Conservation (phyloP, 129 eudicot species). For the Apium graveolens region DNA sequence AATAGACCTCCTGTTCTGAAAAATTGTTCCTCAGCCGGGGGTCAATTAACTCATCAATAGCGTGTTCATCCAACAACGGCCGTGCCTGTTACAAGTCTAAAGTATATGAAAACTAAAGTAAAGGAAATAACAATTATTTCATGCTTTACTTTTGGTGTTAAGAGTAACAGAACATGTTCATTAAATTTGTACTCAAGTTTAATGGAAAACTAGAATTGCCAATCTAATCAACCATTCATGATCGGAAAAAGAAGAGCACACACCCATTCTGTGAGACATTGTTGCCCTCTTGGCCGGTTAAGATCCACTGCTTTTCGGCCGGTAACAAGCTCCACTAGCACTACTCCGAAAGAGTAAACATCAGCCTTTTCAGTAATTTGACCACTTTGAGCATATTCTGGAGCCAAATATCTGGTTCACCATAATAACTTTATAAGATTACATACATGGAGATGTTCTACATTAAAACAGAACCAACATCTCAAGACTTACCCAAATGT, state of each 20-base stretch:
- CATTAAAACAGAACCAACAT: neutral
- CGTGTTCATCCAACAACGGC: slow-evolving; percentile 73
- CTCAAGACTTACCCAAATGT: slow-evolving; percentile 67
- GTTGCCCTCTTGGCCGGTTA: slow-evolving; percentile 88
- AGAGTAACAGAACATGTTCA: neutral
- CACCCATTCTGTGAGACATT: slow-evolving; percentile 90
- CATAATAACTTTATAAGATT: slow-evolving; percentile 5
- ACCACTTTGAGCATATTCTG: slow-evolving; percentile 88
- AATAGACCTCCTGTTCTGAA: slow-evolving; percentile 66
- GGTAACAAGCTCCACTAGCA: slow-evolving; percentile 77
- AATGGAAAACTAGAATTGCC: neutral
- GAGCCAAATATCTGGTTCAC: slow-evolving; percentile 67
- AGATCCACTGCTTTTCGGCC: slow-evolving; percentile 94
- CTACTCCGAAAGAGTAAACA: slow-evolving; percentile 86
- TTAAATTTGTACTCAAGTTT: neutral
- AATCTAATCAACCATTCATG: neutral
- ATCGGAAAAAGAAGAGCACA: neutral
- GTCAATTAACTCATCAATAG: slow-evolving; percentile 63
- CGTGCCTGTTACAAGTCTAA: slow-evolving; percentile 58
- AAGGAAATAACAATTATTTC: neutral
- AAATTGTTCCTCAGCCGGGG: slow-evolving; percentile 58
- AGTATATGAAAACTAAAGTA: neutral
- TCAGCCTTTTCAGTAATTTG: slow-evolving; percentile 89
- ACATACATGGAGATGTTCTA: neutral
- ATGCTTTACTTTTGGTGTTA: neutral